These are phyloP conservation scores for Hirsutella rhossiliensis DNA, from an alignment of 2,329 filamentous ascomycete genomes.

Conservation along the genomic window DNA sequence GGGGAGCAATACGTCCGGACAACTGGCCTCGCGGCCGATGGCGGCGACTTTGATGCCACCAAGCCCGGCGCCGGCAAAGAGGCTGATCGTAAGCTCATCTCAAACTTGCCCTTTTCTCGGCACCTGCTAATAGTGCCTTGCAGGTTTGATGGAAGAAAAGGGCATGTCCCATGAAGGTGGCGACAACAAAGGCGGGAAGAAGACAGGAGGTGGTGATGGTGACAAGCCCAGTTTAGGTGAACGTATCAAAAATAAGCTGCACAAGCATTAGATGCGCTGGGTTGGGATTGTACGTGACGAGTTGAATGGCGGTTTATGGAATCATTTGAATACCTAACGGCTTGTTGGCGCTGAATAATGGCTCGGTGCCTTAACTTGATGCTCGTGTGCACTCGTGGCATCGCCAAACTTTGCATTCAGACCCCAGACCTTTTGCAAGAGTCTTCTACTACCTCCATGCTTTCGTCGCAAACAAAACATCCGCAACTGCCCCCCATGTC, in stretches of 20 bases:
- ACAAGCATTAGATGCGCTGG: conserved; percentile 25
- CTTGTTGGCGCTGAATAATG: too few species aligned
- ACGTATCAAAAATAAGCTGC: conserved; percentile 60
- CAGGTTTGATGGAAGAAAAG: conserved; percentile 23
- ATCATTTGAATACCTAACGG: too few species aligned
- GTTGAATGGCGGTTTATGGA: too few species aligned
- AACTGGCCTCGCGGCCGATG: conserved; percentile 48
- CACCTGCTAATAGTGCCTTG: neutral
- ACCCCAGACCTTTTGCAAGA: too few species aligned
- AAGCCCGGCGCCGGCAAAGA: conserved; percentile 53
- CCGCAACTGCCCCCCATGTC: too few species aligned
- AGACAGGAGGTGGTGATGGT: conserved; percentile 6
- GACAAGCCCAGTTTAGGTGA: conserved; percentile 43
- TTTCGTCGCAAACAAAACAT: too few species aligned
- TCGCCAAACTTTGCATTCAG: too few species aligned
- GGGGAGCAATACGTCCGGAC: conserved; percentile 46
- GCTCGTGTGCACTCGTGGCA: too few species aligned
- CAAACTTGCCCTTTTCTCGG: too few species aligned
- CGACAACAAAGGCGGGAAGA: neutral
- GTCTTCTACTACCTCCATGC: too few species aligned
- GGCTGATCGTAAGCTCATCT: conserved; percentile 47
- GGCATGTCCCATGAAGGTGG: conserved; percentile 3
- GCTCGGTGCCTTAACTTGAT: too few species aligned
- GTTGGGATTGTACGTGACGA: neutral
- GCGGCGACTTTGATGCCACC: conserved; percentile 54